Evolutionary conservation across 1,284 basidiomycete species (phyloP).

Genomic region (Phlebopus sp.): DNA sequence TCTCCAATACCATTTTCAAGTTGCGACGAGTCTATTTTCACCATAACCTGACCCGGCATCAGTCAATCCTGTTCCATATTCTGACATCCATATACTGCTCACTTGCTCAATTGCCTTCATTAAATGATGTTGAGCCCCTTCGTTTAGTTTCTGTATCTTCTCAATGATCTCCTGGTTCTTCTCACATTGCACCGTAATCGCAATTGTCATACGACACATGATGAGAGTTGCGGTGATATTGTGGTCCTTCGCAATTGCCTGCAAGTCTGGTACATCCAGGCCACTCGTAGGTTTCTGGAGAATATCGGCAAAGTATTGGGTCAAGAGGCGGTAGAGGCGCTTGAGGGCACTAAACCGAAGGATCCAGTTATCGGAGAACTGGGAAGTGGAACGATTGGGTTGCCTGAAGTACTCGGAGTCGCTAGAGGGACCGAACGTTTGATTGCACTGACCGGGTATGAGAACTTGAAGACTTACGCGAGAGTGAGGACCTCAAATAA

Average conservation of each 20-base stretch:
- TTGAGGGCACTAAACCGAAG: constrained; percentile 83
- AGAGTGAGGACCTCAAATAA: constrained; percentile 69
- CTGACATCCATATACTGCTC: constrained; percentile 14
- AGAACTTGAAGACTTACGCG: constrained; percentile 51
- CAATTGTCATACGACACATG: constrained; percentile 84
- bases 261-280: constrained; percentile 78
- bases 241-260: constrained; percentile 76
- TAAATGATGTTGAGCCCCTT: constrained; percentile 77
- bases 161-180: constrained; percentile 81
- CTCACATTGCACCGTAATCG: constrained; percentile 90
- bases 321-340: constrained; percentile 81
- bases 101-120: constrained; percentile 89
- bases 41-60: constrained; percentile 53
- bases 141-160: constrained; percentile 77
- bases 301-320: constrained; percentile 81
- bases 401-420: constrained; percentile 78
- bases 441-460: constrained; percentile 4
- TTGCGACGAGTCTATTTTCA: constrained; percentile 51
- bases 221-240: constrained; percentile 65
- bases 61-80: neutral
- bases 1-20: constrained; percentile 46
- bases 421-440: constrained; percentile 39
- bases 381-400: constrained; percentile 50
- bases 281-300: constrained; percentile 70
- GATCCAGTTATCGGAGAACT: constrained; percentile 84